These are phyloP conservation scores for Omphalea diandra DNA, from an alignment of 441 rosid genomes.

Conservation along the genomic window DNA sequence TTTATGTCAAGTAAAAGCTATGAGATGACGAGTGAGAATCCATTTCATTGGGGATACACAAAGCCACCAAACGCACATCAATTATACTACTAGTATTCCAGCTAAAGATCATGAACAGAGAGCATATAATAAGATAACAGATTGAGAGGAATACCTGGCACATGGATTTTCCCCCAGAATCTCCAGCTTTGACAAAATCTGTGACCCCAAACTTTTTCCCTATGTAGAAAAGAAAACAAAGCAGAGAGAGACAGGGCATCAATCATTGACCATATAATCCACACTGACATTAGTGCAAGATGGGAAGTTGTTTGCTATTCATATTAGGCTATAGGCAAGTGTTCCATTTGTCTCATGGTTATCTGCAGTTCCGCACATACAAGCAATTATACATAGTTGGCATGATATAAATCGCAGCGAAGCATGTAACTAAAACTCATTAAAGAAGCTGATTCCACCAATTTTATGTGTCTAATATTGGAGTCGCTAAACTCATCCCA, in stretches of 20 bases:
- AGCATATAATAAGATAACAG: background rate
- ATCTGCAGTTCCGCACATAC: background rate
- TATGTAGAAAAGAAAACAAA: slow-evolving; percentile 21
- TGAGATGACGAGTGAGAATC: too few relatives aligned
- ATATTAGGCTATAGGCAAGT: slow-evolving; percentile 10
- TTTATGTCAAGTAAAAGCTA: background rate
- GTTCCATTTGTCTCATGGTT: background rate
- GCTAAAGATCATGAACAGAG: background rate
- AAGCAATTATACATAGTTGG: background rate
- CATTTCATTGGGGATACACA: too few relatives aligned
- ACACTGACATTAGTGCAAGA: background rate
- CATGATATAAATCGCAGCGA: background rate
- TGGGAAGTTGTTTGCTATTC: background rate
- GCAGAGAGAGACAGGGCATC: background rate
- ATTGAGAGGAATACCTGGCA: slow-evolving; percentile 51
- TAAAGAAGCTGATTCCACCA: background rate
- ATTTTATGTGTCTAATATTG: background rate
- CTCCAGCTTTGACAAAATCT: slow-evolving; percentile 61
- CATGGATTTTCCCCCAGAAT: slow-evolving; percentile 41
- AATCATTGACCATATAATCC: background rate
- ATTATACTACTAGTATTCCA: background rate
- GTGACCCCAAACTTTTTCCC: slow-evolving; percentile 68
- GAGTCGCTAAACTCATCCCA: background rate
- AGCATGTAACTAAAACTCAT: background rate
- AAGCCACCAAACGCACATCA: background rate